Evolutionary conservation across 139 green algal genomes (phyloP).

Genomic region (Chlorella vulgaris): DNA sequence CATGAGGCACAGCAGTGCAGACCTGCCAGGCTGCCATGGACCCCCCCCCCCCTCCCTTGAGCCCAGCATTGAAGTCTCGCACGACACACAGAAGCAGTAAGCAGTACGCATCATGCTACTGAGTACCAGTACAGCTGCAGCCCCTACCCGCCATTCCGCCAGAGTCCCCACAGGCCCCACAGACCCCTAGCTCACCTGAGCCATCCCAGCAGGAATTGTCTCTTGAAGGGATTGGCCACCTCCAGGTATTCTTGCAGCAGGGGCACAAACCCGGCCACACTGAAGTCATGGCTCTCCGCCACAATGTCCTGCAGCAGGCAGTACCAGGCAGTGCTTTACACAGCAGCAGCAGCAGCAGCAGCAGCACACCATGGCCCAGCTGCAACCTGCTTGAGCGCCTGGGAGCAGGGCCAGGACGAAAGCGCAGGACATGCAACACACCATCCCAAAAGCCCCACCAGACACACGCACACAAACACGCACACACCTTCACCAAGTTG

Average conservation of each 20-base stretch:
- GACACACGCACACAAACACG: not conserved
- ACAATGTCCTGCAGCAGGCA: conserved; percentile 62
- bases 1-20: too few species aligned
- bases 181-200: conserved; percentile 46
- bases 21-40: too few species aligned
- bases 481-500: conserved; percentile 86
- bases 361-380: too few species aligned
- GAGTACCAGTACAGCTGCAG: not conserved
- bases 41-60: not conserved
- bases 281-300: conserved; percentile 61
- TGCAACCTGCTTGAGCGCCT: too few species aligned
- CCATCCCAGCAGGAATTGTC: conserved; percentile 87
- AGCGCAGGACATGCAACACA: too few species aligned
- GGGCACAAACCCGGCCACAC: conserved; percentile 87
- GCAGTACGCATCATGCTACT: not conserved
- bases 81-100: not conserved
- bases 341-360: too few species aligned
- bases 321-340: too few species aligned
- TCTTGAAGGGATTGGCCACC: conserved; percentile 86
- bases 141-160: not conserved
- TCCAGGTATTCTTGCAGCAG: conserved; percentile 80
- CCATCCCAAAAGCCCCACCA: not conserved
- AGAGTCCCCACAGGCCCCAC: not conserved
- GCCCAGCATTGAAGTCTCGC: not conserved
- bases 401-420: too few species aligned